phyloP scores from a whole-genome alignment of 306 rosid species.

The Acacia crassicarpa region DNA sequence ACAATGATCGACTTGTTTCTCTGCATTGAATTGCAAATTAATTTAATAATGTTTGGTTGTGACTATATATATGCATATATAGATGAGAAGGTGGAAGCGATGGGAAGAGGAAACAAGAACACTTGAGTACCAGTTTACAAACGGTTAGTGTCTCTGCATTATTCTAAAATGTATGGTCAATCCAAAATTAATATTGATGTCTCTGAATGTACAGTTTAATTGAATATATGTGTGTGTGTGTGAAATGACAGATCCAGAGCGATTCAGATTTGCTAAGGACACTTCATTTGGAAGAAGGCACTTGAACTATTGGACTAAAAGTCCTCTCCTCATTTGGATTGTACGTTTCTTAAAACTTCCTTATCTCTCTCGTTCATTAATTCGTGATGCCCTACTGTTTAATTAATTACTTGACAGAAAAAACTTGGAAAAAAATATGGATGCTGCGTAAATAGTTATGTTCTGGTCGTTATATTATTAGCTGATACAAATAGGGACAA shows the following conservation, averaged over 20 bases:
- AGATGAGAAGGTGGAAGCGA: conserved; percentile 90
- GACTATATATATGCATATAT: not conserved
- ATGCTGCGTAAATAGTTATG: too few relatives aligned
- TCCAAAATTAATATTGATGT: not conserved
- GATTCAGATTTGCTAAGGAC: conserved; percentile 87
- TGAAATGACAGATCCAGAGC: conserved; percentile 64
- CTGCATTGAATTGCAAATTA: not conserved
- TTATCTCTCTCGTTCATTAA: not conserved
- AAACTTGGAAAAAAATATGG: too few relatives aligned
- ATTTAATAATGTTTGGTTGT: not conserved
- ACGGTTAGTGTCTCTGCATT: conserved; percentile 52
- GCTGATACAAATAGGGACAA: not conserved
- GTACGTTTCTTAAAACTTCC: conserved; percentile 42
- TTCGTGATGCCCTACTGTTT: not conserved
- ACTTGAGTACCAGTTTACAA: conserved; percentile 71
- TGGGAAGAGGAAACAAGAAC: conserved; percentile 93
- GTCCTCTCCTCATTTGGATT: conserved; percentile 73
- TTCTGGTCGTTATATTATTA: not conserved
- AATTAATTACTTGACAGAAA: not conserved
- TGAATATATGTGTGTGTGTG: not conserved
- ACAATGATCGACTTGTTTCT: not conserved
- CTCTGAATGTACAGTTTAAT: not conserved
- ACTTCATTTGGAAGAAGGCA: conserved; percentile 96
- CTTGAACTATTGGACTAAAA: conserved; percentile 70
- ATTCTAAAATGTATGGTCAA: not conserved